Evolutionary conservation across 805 yeast species (phyloP).

Genomic region (Tetrapisispora nanseiensis): DNA sequence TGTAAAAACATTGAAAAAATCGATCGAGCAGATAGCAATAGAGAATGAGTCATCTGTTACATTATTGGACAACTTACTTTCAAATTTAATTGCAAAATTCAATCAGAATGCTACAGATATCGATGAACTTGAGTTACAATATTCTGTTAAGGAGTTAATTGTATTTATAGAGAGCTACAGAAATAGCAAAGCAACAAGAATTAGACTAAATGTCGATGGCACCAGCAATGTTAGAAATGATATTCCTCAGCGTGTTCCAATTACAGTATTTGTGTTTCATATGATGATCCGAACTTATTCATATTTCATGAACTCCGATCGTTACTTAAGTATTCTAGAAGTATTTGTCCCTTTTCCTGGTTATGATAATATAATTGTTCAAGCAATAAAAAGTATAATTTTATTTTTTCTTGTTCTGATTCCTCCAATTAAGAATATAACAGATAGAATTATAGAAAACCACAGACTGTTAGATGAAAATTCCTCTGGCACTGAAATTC

Average conservation of each 20-base stretch:
- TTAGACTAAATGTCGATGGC: not conserved
- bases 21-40: not conserved
- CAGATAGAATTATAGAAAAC: not conserved
- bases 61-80: not conserved
- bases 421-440: not conserved
- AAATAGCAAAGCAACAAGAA: not conserved
- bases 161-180: not conserved
- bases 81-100: not conserved
- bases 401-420: not conserved
- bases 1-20: not conserved
- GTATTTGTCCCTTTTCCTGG: constrained; percentile 1
- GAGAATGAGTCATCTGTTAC: not conserved
- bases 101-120: not conserved
- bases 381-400: not conserved
- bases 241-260: not conserved
- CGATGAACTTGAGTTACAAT: not conserved
- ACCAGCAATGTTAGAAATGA: not conserved
- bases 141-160: constrained; percentile 1
- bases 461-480: not conserved
- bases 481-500: too few species aligned
- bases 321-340: not conserved
- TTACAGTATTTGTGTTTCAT: not conserved
- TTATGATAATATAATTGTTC: not conserved
- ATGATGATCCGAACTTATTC: not conserved
- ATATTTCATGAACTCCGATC: not conserved